These are phyloP conservation scores for Annulohypoxylon nitens DNA, from an alignment of 495 filamentous ascomycete genomes.

Conservation along the genomic window DNA sequence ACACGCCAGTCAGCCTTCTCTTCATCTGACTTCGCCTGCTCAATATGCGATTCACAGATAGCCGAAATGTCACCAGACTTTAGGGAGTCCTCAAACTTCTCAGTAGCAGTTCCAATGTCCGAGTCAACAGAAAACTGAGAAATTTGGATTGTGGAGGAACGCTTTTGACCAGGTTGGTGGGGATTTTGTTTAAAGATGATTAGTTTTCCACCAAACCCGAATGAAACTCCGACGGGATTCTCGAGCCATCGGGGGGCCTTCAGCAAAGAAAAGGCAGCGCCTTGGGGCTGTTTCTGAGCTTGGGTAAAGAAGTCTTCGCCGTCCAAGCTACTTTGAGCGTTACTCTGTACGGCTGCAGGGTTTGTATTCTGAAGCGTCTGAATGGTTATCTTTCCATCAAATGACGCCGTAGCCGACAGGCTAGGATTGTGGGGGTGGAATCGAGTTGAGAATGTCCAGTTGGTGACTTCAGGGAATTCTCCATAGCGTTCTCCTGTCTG, in stretches of 20 bases:
- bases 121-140: constrained; percentile 90
- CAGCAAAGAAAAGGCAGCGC: constrained; percentile 84
- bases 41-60: constrained; percentile 85
- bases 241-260: constrained; percentile 94
- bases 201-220: constrained; percentile 96
- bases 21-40: constrained; percentile 80
- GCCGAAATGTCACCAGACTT: constrained; percentile 78
- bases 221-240: constrained; percentile 85
- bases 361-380: constrained; percentile 94
- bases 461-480: constrained; percentile 96
- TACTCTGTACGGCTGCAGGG: constrained; percentile 71
- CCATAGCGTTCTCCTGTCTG: constrained; percentile 87
- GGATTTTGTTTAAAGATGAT: constrained; percentile 76
- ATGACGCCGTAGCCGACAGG: constrained; percentile 92
- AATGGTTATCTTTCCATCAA: constrained; percentile 93
- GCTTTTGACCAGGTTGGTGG: constrained; percentile 67
- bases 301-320: constrained; percentile 97
- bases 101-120: constrained; percentile 83
- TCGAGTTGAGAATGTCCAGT: constrained; percentile 96
- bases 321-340: constrained; percentile 71
- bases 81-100: constrained; percentile 87
- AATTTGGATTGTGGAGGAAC: constrained; percentile 83
- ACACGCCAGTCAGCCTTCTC: constrained; percentile 97
- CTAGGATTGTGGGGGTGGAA: constrained; percentile 95
- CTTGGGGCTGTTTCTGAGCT: constrained; percentile 90